Evolutionary conservation across 2,329 filamentous ascomycete species (phyloP), one percentile per base, ranked within the genome.

Genomic region (Ploettnerulaceae sp.): DNA sequence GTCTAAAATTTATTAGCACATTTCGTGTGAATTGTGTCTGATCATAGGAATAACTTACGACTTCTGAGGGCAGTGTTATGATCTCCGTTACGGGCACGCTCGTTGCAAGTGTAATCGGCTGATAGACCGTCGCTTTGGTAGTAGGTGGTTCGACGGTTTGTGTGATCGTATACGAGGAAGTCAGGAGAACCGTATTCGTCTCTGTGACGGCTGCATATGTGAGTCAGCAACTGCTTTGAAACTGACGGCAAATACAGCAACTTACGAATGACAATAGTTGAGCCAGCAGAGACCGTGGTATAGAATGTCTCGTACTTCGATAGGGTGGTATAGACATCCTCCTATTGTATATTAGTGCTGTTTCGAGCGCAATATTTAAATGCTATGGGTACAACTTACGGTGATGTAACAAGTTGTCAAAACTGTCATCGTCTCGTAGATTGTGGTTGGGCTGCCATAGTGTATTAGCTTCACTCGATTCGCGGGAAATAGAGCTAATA

Each of bases 241-340:
- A 8, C 2, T 6, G n/a, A 18, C 12, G 9, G 18, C 18, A n/a
- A 26, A 43, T 1, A 21, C 12, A 39, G n/a, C 14, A 20, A 34
- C 51, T 47, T 47, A 49, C 48, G 32, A 22, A 72, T 56, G 3
- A 70, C 65, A 34, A 70, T 57, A 7, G 69, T 74, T 36, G 56
- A 62, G 18, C 68, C 56, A 2, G 67, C 66, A 31, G 71, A 62
- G n/a, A 71, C 74, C 4, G 70, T 69, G 57, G 69, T 67, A 40
- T 41, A 58, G 7, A 63, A 67, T 39, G 66, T 68, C 6, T 37
- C 45, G n/a, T 67, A 66, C 14, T 37, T 31, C 5, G 29, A 35
- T 22, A 34, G 37, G 7, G 37, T 47, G 15, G 37, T 32, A 35
- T 41, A 41, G 12, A 47, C 45, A 15, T 47, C 37, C 24, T 34